Conservation (phyloP, 2,329 filamentous ascomycete genomes). For the Juglanconis juglandina region DNA sequence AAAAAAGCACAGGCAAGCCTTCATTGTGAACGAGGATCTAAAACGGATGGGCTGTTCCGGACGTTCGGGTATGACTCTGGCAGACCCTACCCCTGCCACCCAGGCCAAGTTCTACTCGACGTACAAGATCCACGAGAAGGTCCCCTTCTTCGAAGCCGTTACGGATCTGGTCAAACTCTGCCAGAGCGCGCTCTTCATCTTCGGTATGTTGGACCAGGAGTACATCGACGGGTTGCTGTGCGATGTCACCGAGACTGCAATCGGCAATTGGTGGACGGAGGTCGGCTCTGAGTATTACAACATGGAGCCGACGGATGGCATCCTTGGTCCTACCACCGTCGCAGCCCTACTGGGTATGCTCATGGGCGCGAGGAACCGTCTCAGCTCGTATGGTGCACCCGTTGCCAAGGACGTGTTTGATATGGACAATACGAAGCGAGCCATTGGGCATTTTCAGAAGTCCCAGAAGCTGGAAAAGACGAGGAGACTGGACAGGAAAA, state of each 20-base stretch:
- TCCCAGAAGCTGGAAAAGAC: conserved; percentile 76
- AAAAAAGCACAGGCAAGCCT: conserved; percentile 72
- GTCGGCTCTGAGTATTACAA: conserved; percentile 91
- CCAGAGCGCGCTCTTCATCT: conserved; percentile 82
- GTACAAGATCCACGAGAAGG: conserved; percentile 81
- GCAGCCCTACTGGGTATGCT: conserved; percentile 82
- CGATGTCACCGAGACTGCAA: conserved; percentile 84
- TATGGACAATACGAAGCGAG: conserved; percentile 74
- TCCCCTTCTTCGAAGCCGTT: conserved; percentile 73
- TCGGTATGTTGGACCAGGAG: conserved; percentile 79
- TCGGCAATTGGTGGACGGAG: conserved; percentile 95
- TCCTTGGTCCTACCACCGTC: conserved; percentile 87
- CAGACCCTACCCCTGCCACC: conserved; percentile 74
- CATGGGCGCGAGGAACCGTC: conserved; percentile 83
- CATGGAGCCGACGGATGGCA: conserved; percentile 86
- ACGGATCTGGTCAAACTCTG: conserved; percentile 88
- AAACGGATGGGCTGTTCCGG: conserved; percentile 92
- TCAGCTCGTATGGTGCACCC: conserved; percentile 79
- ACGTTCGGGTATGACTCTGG: conserved; percentile 77
- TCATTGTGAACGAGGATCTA: conserved; percentile 91
- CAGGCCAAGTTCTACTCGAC: conserved; percentile 89
- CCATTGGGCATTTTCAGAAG: conserved; percentile 86
- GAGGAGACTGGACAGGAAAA: conserved; percentile 76
- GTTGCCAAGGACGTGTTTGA: conserved; percentile 92
- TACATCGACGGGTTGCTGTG: conserved; percentile 92